Base-by-base conservation (phyloP, 352 stramenopile genomes). In the Pythium pectinolyticum region DNA sequence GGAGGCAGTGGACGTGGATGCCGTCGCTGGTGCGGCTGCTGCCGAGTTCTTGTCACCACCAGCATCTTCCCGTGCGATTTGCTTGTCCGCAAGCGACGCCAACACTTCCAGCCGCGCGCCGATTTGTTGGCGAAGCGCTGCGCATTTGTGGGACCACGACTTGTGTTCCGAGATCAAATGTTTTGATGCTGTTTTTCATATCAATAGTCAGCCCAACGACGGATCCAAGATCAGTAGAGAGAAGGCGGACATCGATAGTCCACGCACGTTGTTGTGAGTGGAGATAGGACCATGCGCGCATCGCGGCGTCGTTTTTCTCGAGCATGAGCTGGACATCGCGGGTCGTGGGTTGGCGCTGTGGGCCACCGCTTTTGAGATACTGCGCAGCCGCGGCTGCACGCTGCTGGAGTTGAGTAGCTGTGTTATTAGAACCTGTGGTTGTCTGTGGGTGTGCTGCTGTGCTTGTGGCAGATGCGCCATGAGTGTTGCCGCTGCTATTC, bases 291-390 rank as follows among this genome's bases (percentile, higher is more conserved):
- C 86, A 94, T 34, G 74, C 77, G 41, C 78, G 80, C 4, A 94
- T 55, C n/a, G 83, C 82, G 19, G 74, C 71, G 57, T 94, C 86
- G 61, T 94, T 94, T 69, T 92, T 92, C 60, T 94, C 84, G n/a
- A 94, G 74, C 82, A 93, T 90, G 39, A 68, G 65, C 57, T 94
- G 84, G 9, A 94, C 89, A 57, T 94, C 86, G 14, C 61, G 70
- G 24, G 74, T 74, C 20, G 82, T 82, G 7, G 84, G 40, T 46
- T 84, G 84, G 25, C 82, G 76, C 56, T 88, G 77, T n/a, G n/a
- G n/a, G 15, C 75, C 58, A 17, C 45, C 45, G 27, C 60, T 61
- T 25, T 67, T 69, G 31, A 69, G 62, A 27, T 61, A 69, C 53
- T 67, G 76, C 3, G 80, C 80, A 1, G 78, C 80, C 1, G 73